Base-by-base conservation (phyloP, 306 rosid species). In the Cucurbita argyrosperma region DNA sequence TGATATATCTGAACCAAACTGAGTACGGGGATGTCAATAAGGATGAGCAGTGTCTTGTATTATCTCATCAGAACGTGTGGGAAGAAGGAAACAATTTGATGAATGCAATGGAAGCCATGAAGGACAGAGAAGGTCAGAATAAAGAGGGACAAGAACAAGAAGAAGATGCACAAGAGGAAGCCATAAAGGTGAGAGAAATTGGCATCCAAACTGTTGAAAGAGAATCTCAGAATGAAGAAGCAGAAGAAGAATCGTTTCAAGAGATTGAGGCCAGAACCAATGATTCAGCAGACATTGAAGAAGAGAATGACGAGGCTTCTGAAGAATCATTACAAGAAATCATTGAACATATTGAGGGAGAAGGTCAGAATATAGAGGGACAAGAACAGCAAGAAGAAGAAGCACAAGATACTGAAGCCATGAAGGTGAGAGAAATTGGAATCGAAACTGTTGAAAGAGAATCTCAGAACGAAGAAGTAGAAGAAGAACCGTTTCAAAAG, bases 1-100 rank as follows among this genome's bases (percentile, higher is more conserved):
- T 81, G 45, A 13, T 47, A 38, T 7, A 79, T 39, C 83, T 45
- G 75, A 92, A 92, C 86, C 74, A 88, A 82, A 84, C 88, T 51
- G 26, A 46, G 47, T 45, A 40, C 0, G 85, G 76, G 21, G 76
- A 58, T 77, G 65, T 1, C 19, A 26, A 8, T 6, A 76, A 19
- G 63, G 14, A 68, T 72, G 86, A 81, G 35, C 74, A 68, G 40
- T 80, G 43, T 59, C 75, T 80, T 43, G 68, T 66, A 68, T 77
- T 66, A 69, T 78, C 82, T 73, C 84, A 76, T 72, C 77, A 8
- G 3, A 61, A 39, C 50, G 21, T 16, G 68, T 78, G 42, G 69
- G 65, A 40, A 74, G 59, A 50, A 53, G 51, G 72, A 30, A 64
- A 43, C 43, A 77, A 51, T 8, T 18, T 75, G 59, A 69, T 75